Percentiles rank a stretch among this genome's conserved stretches.
These are phyloP conservation scores for Eucalyptus cladocalyx DNA, from an alignment of 345 rosid species.

Conservation along the genomic window DNA sequence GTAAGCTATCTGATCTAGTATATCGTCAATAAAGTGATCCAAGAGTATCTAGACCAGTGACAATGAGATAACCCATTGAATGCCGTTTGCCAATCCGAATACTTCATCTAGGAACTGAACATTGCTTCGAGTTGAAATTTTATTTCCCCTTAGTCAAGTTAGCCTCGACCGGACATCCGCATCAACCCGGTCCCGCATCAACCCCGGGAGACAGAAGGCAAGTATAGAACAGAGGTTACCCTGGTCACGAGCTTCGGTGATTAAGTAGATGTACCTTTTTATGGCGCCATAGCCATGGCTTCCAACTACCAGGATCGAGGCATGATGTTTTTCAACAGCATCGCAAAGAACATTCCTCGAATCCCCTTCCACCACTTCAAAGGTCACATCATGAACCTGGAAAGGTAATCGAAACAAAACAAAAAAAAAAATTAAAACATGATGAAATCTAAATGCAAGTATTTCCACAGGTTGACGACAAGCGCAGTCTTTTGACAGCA, in stretches of 20 bases:
- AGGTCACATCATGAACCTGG: conserved; percentile 38
- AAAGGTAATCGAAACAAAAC: background rate
- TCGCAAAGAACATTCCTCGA: conserved; percentile 82
- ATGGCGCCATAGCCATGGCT: conserved; percentile 98
- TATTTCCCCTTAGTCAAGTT: too few relatives aligned
- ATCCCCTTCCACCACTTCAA: conserved; percentile 79
- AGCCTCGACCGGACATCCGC: background rate
- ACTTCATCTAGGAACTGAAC: background rate
- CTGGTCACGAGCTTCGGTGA: background rate
- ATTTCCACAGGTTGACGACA: background rate
- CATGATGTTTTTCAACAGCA: conserved; percentile 69
- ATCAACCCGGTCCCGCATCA: too few relatives aligned
- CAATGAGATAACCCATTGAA: background rate
- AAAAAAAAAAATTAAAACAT: background rate
- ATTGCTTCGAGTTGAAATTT: background rate
- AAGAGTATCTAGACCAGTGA: background rate
- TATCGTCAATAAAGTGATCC: background rate
- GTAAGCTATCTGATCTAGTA: background rate
- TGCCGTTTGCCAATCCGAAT: background rate
- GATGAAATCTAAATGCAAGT: background rate
- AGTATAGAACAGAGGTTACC: background rate
- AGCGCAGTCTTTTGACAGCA: background rate
- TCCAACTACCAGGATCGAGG: conserved; percentile 76
- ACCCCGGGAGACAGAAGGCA: background rate
- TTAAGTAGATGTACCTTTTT: conserved; percentile 37